Evolutionary conservation across 2,329 filamentous ascomycete species (phyloP).

Genomic region (Monosporascus ibericus): DNA sequence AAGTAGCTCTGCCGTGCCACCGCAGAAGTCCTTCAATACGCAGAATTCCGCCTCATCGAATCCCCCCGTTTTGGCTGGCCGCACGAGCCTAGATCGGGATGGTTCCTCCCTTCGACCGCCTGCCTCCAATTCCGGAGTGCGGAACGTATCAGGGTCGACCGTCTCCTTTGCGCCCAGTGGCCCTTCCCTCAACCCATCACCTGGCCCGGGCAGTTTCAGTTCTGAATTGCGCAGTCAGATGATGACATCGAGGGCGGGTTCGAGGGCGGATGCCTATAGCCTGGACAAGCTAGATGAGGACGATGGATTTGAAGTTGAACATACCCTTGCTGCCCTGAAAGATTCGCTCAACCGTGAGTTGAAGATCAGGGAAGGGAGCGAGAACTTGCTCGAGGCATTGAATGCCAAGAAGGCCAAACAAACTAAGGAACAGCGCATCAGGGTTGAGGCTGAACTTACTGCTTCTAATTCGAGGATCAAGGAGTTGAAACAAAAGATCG

Average conservation of each 20-base stretch:
- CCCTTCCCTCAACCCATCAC: constrained; percentile 63
- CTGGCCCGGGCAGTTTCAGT: constrained; percentile 79
- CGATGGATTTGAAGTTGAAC: constrained; percentile 54
- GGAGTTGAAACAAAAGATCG: constrained; percentile 54
- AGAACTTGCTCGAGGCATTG: constrained; percentile 94
- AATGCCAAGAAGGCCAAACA: constrained; percentile 95
- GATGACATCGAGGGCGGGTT: constrained; percentile 58
- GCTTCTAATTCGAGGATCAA: constrained; percentile 73
- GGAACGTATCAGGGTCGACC: constrained; percentile 45
- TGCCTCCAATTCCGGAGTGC: constrained; percentile 35
- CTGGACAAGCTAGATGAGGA: constrained; percentile 60
- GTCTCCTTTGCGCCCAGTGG: constrained; percentile 62
- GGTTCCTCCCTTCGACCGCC: constrained; percentile 41
- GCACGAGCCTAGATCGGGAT: constrained; percentile 51
- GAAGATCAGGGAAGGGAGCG: constrained; percentile 96
- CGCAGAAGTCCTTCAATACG: constrained; percentile 44
- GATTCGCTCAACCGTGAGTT: constrained; percentile 90
- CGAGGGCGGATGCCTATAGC: constrained; percentile 45
- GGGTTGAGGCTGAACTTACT: constrained; percentile 82
- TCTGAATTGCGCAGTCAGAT: constrained; percentile 74
- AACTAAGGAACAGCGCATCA: constrained; percentile 73
- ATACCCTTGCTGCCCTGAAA: constrained; percentile 67
- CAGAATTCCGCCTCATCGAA: constrained; percentile 35
- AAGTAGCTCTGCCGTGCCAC: constrained; percentile 47
- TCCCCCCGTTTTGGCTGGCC: constrained; percentile 28